phyloP scores from a whole-genome alignment of 2,329 filamentous ascomycete genomes.

The Exophiala spinifera region DNA sequence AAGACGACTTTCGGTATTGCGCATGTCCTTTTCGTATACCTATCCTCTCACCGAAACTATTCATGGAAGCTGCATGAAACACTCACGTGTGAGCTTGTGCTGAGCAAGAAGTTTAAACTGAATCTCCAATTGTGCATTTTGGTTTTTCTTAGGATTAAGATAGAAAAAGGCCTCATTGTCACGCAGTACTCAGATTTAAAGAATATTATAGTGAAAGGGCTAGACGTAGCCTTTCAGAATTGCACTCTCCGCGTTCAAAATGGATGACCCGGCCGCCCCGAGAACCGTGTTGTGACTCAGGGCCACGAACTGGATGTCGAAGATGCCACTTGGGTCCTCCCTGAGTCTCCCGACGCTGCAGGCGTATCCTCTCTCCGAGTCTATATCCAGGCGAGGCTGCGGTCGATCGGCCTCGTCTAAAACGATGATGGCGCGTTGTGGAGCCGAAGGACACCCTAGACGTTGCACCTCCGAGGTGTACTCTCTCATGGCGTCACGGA shows the following conservation, averaged over 20 bases:
- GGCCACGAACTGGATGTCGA: constrained; percentile 92
- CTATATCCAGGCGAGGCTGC: constrained; percentile 84
- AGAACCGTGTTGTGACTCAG: constrained; percentile 91
- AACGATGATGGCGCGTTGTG: constrained; percentile 74
- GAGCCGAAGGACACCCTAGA: constrained; percentile 84
- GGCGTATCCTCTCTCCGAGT: constrained; percentile 82
- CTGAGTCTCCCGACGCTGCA: constrained; percentile 85
- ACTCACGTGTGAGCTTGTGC: no score
- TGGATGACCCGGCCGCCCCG: constrained; percentile 91
- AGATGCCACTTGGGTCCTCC: constrained; percentile 76
- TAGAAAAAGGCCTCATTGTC: no score
- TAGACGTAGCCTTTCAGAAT: no score
- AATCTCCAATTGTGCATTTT: no score
- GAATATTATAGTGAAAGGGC: no score
- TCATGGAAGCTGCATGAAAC: no score
- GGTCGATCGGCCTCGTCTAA: constrained; percentile 88
- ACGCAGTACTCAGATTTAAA: no score
- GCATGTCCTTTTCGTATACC: no score
- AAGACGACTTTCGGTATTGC: no score
- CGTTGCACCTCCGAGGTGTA: constrained; percentile 80
- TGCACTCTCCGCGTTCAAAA: constrained; percentile 92
- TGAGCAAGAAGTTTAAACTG: no score
- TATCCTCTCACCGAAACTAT: no score
- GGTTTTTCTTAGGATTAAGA: no score
- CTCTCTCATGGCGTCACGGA: constrained; percentile 72